phyloP scores from a whole-genome alignment of 495 filamentous ascomycete species.

The Neurospora sp. region DNA sequence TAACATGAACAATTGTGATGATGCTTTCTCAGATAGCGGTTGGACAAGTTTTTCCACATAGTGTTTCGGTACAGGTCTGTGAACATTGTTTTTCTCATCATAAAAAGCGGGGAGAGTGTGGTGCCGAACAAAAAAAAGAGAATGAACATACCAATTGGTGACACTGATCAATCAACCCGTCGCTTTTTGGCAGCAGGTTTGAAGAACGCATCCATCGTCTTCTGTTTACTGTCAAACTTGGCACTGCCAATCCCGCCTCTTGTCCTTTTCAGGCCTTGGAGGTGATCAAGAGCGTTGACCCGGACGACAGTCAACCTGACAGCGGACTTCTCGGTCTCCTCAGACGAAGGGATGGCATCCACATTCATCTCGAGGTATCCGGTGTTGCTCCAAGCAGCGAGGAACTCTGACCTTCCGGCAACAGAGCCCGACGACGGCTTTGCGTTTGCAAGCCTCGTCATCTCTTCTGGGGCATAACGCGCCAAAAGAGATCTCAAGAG shows the following conservation, averaged over 20 bases:
- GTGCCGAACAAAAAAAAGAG: conserved; percentile 4
- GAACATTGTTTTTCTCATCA: conserved; percentile 59
- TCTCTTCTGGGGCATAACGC: conserved; percentile 11
- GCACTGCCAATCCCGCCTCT: conserved; percentile 68
- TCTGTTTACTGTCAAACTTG: conserved; percentile 59
- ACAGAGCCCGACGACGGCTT: neutral
- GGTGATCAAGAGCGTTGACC: conserved; percentile 57
- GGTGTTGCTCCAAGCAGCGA: conserved; percentile 33
- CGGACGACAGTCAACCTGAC: conserved; percentile 33
- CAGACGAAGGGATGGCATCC: neutral
- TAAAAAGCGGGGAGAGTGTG: conserved; percentile 17
- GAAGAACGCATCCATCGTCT: conserved; percentile 69
- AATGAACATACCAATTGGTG: conserved; percentile 22
- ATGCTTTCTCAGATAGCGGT: conserved; percentile 63
- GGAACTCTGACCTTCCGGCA: conserved; percentile 9
- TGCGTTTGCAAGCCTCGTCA: neutral
- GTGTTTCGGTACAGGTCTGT: conserved; percentile 73
- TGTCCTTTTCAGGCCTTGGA: conserved; percentile 63
- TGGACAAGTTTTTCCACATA: conserved; percentile 58
- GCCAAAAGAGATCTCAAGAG: conserved; percentile 54
- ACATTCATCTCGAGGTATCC: conserved; percentile 23
- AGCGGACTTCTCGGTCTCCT: neutral
- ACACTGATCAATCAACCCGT: conserved; percentile 12
- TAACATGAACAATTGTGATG: conserved; percentile 2
- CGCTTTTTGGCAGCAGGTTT: conserved; percentile 38